A percentile compares a stretch with the other conserved stretches of the same genome.
Evolutionary conservation across 2,329 filamentous ascomycete genomes (phyloP).

Genomic region (Lecanicillium sp.): DNA sequence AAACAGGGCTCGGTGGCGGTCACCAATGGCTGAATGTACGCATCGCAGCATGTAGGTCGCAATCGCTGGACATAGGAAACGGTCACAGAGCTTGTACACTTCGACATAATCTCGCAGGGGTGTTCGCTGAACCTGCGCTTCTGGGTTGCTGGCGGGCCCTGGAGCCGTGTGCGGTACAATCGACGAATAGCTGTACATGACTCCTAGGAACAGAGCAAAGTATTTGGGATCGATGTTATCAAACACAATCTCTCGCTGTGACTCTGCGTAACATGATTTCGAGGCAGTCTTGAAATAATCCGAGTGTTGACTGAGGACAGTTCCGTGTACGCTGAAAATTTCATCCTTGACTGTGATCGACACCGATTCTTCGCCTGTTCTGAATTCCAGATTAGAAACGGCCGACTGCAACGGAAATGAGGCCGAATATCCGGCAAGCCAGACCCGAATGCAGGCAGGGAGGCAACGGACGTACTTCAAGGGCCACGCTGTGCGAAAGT

Average conservation of each 20-base stretch:
- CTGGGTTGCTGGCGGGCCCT: slow-evolving; percentile 20
- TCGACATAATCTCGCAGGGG: slow-evolving; percentile 28
- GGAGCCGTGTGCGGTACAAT: slow-evolving; percentile 26
- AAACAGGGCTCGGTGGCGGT: slow-evolving; percentile 29
- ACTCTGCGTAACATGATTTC: slow-evolving; percentile 24
- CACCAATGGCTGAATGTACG: slow-evolving; percentile 25
- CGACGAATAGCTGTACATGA: slow-evolving; percentile 30
- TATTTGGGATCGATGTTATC: slow-evolving; percentile 29
- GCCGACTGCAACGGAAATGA: background rate
- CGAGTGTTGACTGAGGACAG: slow-evolving; percentile 26
- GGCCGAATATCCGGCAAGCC: background rate
- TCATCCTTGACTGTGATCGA: slow-evolving; percentile 26
- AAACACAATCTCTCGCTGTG: slow-evolving; percentile 23
- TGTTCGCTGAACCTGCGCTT: slow-evolving; percentile 22
- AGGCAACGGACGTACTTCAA: slow-evolving; percentile 24
- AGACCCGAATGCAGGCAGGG: background rate
- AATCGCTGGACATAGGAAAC: slow-evolving; percentile 28
- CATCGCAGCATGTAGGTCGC: slow-evolving; percentile 25
- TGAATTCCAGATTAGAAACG: slow-evolving; percentile 14
- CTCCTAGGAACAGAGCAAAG: slow-evolving; percentile 29
- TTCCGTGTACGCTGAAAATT: slow-evolving; percentile 25
- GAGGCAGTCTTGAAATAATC: slow-evolving; percentile 30
- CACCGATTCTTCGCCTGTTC: slow-evolving; percentile 25
- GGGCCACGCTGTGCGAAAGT: slow-evolving; percentile 29
- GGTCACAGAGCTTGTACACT: slow-evolving; percentile 32